A percentile compares a stretch with the other conserved stretches of the same genome.
Evolutionary conservation across 1,284 basidiomycete genomes (phyloP).

Genomic region (Tremellales sp.): DNA sequence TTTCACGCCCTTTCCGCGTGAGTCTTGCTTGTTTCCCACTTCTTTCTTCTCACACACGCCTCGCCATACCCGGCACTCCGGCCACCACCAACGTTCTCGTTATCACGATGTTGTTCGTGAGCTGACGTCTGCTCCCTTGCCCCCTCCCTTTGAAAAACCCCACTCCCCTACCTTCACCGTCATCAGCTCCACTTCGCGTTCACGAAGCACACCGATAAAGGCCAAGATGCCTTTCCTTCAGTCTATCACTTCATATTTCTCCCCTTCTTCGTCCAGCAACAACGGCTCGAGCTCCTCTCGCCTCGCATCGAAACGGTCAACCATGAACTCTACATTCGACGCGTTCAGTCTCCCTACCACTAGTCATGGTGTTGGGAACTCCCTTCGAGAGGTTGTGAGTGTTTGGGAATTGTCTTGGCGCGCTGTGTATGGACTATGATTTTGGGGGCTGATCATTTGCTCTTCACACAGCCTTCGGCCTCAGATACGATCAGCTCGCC

Average conservation of each 20-base stretch:
- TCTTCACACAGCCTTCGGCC: not conserved
- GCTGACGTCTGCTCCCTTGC: not conserved
- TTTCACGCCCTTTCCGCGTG: too few species aligned
- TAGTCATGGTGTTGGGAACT: conserved; percentile 6
- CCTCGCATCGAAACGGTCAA: conserved; percentile 18
- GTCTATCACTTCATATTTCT: conserved; percentile 35
- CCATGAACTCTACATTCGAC: conserved; percentile 34
- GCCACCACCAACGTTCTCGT: too few species aligned
- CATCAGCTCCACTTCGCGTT: not conserved
- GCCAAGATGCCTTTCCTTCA: conserved; percentile 38
- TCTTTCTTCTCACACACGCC: too few species aligned
- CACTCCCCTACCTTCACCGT: too few species aligned
- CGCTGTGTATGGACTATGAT: too few species aligned
- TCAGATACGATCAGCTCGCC: conserved; percentile 31
- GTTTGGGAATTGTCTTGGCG: too few species aligned
- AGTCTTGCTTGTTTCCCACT: too few species aligned
- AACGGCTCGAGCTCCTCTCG: conserved; percentile 18
- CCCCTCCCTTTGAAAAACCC: not conserved
- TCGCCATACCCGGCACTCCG: too few species aligned
- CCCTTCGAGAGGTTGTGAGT: too few species aligned
- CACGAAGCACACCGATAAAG: not conserved
- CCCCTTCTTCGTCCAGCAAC: conserved; percentile 4
- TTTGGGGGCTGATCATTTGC: conserved; percentile 2
- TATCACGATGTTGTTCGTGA: too few species aligned
- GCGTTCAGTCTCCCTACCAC: conserved; percentile 36